A percentile compares a stretch with the other conserved stretches of the same genome.
Evolutionary conservation across 106 monocot genomes (phyloP).

Genomic region (Dendrobium huoshanense): DNA sequence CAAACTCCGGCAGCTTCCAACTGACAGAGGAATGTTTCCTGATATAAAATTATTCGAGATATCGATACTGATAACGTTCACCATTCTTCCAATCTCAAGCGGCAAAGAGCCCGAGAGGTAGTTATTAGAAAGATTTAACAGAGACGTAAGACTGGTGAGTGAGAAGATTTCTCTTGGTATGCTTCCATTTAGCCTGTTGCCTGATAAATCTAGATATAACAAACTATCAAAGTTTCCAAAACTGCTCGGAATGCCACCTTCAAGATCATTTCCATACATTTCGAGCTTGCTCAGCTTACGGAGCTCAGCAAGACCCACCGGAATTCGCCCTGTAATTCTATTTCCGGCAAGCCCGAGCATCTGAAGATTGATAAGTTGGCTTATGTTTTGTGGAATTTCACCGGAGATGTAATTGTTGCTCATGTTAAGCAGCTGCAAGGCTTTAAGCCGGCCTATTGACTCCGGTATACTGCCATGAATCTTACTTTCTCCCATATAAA

Average conservation of each 20-base stretch:
- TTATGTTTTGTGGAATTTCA: background rate
- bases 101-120: constrained; percentile 4
- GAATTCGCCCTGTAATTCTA: background rate
- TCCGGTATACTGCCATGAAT: background rate
- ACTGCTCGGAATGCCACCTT: background rate
- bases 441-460: background rate
- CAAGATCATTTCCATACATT: background rate
- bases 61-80: background rate
- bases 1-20: constrained; percentile 3
- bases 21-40: background rate
- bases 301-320: background rate
- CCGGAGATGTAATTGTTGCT: background rate
- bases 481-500: background rate
- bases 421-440: background rate
- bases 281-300: background rate
- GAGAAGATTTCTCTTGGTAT: background rate
- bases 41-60: constrained; percentile 6
- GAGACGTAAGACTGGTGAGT: background rate
- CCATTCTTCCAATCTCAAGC: constrained; percentile 1
- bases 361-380: background rate
- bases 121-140: constrained; percentile 11
- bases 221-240: background rate
- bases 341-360: background rate
- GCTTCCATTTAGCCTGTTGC: background rate
- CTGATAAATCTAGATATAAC: background rate